Evolutionary conservation across 1,284 basidiomycete genomes (phyloP).

Genomic region (Hemileccinum hortonii): DNA sequence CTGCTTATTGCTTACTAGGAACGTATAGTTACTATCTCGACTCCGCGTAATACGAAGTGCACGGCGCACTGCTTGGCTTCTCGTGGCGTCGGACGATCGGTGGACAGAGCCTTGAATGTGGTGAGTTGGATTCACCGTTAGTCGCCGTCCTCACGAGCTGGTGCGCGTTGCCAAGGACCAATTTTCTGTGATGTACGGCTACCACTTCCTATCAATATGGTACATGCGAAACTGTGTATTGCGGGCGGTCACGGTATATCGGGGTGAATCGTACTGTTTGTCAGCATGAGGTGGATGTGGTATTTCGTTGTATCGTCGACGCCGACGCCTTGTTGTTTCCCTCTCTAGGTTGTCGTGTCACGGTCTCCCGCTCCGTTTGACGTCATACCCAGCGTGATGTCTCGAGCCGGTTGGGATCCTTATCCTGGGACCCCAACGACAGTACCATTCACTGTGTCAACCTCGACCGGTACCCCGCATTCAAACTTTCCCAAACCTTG

Average conservation of each 20-base stretch:
- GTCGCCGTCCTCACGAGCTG: too few relatives aligned
- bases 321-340: not conserved
- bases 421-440: constrained; percentile 8
- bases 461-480: constrained; percentile 36
- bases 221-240: constrained; percentile 38
- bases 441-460: constrained; percentile 45
- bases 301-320: not conserved
- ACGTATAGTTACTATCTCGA: too few relatives aligned
- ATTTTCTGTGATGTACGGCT: too few relatives aligned
- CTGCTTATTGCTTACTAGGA: too few relatives aligned
- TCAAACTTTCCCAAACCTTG: constrained; percentile 16
- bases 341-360: constrained; percentile 31
- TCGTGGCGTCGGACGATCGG: not conserved
- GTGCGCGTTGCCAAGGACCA: too few relatives aligned
- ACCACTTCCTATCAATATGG: constrained; percentile 37
- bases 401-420: constrained; percentile 35
- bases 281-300: too few relatives aligned
- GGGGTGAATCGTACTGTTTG: constrained; percentile 37
- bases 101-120: not conserved
- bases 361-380: constrained; percentile 22
- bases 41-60: not conserved
- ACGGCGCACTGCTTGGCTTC: not conserved
- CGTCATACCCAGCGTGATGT: constrained; percentile 18
- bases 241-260: constrained; percentile 51
- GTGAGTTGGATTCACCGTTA: constrained; percentile 7